Evolutionary conservation across 129 eudicot species (phyloP), one percentile per base, ranked within the genome.

Genomic region (Arctium lappa): DNA sequence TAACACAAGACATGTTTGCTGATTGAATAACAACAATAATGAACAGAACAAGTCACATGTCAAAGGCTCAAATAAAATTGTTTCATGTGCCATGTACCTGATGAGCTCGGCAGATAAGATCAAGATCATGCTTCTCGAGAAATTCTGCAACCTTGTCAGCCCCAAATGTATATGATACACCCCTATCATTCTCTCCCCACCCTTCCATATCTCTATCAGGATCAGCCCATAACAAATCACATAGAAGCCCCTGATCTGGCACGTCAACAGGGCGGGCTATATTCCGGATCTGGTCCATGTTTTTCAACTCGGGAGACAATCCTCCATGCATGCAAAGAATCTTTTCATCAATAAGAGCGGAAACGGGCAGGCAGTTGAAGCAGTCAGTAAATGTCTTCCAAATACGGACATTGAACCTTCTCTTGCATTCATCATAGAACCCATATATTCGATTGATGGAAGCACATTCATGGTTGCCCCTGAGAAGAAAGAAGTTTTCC

Each of bases 281-380:
- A 39, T 90, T 84, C 66, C 88, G 83, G 16, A 90, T 88, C 82
- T 88, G 91, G 73, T 88, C 91, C 85, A 90, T 46, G 76, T 86
- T 82, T 38, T 84, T 86, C 75, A 90, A 73, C 11, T 90, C 93
- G n/a, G 93, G 91, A 3, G 93, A 90, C 72, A 90, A 79, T 50
- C 93, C 93, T 72, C 93, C 93, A 69, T 90, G 93, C 93, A 90
- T 90, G 84, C 93, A 90, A 40, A 90, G 90, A 63, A 90, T 90
- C 86, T 90, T 90, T 62, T 90, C 91, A 81, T 90, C 93, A 68
- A 90, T 88, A 86, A 90, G 91, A 69, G 93, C 93, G 9, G 91
- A 89, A 81, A 90, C 91, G 3, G 91, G 93, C 46, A 90, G 79
- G 53, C 91, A 89, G 84, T 89, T 89, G 80, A 89, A 89, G 69